Conservation (phyloP, 2,329 filamentous ascomycete species). For the Talaromyces sp. region DNA sequence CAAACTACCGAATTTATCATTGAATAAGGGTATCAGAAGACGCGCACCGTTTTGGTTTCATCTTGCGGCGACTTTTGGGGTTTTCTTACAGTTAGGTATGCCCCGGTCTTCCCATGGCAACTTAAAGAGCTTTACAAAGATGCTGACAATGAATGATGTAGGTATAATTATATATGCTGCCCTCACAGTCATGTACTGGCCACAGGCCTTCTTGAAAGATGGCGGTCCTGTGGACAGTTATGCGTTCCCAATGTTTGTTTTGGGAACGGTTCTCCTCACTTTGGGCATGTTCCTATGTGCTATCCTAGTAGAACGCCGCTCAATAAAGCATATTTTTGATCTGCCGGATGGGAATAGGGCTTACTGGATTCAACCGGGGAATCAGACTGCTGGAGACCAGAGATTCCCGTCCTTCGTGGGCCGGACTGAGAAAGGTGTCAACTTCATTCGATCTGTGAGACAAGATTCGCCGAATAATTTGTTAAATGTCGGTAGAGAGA, state of each 20-base stretch:
- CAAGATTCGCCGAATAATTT: conserved; percentile 4
- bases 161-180: conserved; percentile 32
- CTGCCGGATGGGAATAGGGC: conserved; percentile 31
- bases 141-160: conserved; percentile 12
- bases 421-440: conserved; percentile 24
- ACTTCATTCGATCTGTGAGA: conserved; percentile 25
- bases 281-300: conserved; percentile 38
- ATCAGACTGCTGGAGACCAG: conserved; percentile 40
- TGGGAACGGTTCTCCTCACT: conserved; percentile 35
- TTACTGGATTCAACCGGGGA: conserved; percentile 42
- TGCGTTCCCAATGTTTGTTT: conserved; percentile 36
- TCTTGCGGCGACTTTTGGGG: conserved; percentile 29
- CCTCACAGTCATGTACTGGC: conserved; percentile 32
- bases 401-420: conserved; percentile 39
- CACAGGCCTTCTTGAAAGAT: conserved; percentile 29
- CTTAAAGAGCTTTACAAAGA: not conserved
- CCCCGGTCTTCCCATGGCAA: not conserved
- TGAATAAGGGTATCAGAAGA: conserved; percentile 38
- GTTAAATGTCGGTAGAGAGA: conserved; percentile 20
- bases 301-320: conserved; percentile 36
- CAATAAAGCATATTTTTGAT: conserved; percentile 27
- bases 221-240: conserved; percentile 29
- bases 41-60: conserved; percentile 33
- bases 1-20: conserved; percentile 32
- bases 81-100: conserved; percentile 32